Percentiles rank a stretch among this genome's conserved stretches.
Conservation (phyloP, 768 basidiomycete species). For the Termitomyces heimii region DNA sequence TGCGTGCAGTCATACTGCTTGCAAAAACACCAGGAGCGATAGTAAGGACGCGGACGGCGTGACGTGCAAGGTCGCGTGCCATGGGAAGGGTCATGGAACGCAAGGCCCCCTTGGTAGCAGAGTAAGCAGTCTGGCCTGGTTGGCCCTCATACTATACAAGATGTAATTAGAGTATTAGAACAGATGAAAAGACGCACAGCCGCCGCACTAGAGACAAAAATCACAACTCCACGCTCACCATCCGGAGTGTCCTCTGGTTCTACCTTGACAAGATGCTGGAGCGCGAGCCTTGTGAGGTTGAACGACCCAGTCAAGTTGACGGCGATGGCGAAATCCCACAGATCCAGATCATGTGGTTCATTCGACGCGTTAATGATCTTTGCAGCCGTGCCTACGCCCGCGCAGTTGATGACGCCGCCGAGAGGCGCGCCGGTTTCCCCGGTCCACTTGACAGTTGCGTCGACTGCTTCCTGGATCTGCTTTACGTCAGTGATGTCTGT, state of each 20-base stretch:
- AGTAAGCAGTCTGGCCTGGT: constrained; percentile 52
- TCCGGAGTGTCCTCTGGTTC: constrained; percentile 29
- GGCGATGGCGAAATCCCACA: constrained; percentile 46
- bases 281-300: constrained; percentile 49
- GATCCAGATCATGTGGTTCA: constrained; percentile 40
- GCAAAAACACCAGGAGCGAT: constrained; percentile 54
- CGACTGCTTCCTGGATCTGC: constrained; percentile 1
- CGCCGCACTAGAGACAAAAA: neutral
- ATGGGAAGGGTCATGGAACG: constrained; percentile 56
- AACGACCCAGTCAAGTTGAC: constrained; percentile 57
- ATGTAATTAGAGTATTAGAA: neutral
- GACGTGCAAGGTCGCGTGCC: constrained; percentile 51
- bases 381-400: constrained; percentile 40
- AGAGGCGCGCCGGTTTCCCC: constrained; percentile 33
- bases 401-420: constrained; percentile 55
- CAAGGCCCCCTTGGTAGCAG: constrained; percentile 53
- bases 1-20: constrained; percentile 11
- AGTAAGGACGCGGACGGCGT: constrained; percentile 49
- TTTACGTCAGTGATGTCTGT: neutral
- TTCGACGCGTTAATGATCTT: constrained; percentile 44
- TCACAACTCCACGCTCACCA: neutral
- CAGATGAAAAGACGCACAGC: neutral
- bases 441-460: constrained; percentile 32
- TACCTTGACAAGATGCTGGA: constrained; percentile 44
- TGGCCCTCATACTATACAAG: constrained; percentile 47